Evolutionary conservation across 2,329 filamentous ascomycete genomes (phyloP).

Genomic region (Emydomyces testavorans): DNA sequence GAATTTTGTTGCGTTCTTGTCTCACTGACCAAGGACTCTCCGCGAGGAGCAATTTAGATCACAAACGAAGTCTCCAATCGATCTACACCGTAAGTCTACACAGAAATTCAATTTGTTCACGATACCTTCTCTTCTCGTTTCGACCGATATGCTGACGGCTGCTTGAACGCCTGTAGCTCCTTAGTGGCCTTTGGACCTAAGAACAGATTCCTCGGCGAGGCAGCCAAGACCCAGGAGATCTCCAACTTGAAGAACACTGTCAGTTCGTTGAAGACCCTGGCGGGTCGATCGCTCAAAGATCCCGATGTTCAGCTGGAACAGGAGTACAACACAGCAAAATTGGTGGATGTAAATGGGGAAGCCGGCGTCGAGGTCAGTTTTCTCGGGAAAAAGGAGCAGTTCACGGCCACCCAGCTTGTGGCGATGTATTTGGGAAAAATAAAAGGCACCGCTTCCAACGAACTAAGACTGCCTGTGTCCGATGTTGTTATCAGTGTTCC

Average conservation of each 20-base stretch:
- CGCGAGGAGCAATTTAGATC: conserved; percentile 51
- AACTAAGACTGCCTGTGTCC: conserved; percentile 81
- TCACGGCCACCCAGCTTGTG: conserved; percentile 84
- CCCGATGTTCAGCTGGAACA: conserved; percentile 90
- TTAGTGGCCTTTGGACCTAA: conserved; percentile 93
- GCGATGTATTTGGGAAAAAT: conserved; percentile 96
- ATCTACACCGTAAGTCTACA: conserved; percentile 76
- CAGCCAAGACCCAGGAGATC: conserved; percentile 96
- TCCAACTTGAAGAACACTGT: conserved; percentile 99
- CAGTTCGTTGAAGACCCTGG: conserved; percentile 79
- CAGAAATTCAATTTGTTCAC: not conserved
- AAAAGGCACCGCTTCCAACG: conserved; percentile 71
- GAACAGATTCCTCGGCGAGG: conserved; percentile 84
- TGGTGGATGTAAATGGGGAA: conserved; percentile 85
- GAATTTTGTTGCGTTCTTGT: conserved; percentile 16
- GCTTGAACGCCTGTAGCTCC: conserved; percentile 58
- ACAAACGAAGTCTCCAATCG: conserved; percentile 99
- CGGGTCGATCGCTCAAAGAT: conserved; percentile 74
- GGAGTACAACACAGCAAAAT: conserved; percentile 71
- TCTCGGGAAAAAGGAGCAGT: conserved; percentile 87
- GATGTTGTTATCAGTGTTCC: conserved; percentile 92
- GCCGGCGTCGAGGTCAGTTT: conserved; percentile 91
- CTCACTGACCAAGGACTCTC: conserved; percentile 18
- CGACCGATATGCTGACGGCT: conserved; percentile 6
- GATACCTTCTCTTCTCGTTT: not conserved